Base-by-base conservation (phyloP, 2,329 filamentous ascomycete genomes). In the Didymella pomorum region DNA sequence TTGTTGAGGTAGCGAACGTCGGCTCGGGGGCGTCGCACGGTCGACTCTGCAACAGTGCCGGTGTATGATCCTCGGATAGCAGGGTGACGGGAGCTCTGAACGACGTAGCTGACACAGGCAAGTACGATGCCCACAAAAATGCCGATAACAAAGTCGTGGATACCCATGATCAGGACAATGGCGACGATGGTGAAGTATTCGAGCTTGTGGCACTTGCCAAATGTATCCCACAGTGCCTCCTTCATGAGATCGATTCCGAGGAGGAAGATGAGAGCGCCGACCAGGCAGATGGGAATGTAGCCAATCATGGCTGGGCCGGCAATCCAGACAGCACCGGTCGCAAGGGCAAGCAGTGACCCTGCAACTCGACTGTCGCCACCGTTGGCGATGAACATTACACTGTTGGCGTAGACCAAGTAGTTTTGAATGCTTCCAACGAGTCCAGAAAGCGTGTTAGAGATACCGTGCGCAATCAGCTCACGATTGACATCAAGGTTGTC, bases 401-500 rank as follows among this genome's bases (percentile, higher is more conserved):
- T 97, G 74, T 99, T 99, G 58, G 94, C 94, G 71, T 98, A 99
- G 0, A 99, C 95, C 1, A 99, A 85, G 72, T 99, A 99, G 76
- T 99, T 99, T 78, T 96, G 87, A 58, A 99, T 96, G 72, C 93
- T 97, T 12, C 95, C 95, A 12, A 87, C 82, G 62, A 89, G 86
- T 2, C 95, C 95, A 9, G 94, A 98, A 11, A 98, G 69, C 18
- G 93, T 89, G 77, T 99, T 99, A 1, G 94, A 97, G 66, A 95
- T 86, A 2, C 95, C 95, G 71, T 99, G 95, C 42, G 96, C 88
- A 71, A 93, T 92, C 21, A 99, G 83, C 75, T 99, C 95, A 62
- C 91, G 87, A 72, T 99, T 92, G 47, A 99, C 86, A 72, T 96
- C 89, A 28, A 96, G 85, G 71, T 98, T 91, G 73, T 99, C 95